A percentile compares a stretch with the other conserved stretches of the same genome.
These are phyloP conservation scores for Epichloe glyceriae DNA, from an alignment of 2,329 filamentous ascomycete species.

Conservation along the genomic window DNA sequence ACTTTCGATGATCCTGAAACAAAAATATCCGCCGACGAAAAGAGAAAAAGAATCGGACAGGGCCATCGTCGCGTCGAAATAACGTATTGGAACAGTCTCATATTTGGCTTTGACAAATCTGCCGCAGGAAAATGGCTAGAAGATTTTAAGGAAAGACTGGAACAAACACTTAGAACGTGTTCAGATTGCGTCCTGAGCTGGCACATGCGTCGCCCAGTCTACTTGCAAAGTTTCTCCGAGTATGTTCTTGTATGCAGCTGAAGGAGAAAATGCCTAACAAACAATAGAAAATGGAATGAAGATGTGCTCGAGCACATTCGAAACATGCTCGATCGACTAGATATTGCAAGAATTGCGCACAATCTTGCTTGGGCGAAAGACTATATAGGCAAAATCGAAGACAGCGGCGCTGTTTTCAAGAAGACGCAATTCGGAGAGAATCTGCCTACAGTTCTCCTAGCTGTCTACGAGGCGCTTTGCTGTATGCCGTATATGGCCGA, in stretches of 20 bases:
- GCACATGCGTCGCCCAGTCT: slow-evolving; percentile 53
- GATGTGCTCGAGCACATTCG: slow-evolving; percentile 38
- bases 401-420: slow-evolving; percentile 32
- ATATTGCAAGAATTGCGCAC: slow-evolving; percentile 46
- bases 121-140: slow-evolving; percentile 45
- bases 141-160: slow-evolving; percentile 45
- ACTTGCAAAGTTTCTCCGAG: slow-evolving; percentile 50
- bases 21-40: slow-evolving; percentile 36
- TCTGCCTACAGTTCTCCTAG: slow-evolving; percentile 52
- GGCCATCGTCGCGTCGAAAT: slow-evolving; percentile 43
- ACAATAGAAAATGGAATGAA: slow-evolving; percentile 31
- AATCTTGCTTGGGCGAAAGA: slow-evolving; percentile 45
- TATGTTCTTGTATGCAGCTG: slow-evolving; percentile 17
- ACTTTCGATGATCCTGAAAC: slow-evolving; percentile 34
- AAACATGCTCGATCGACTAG: slow-evolving; percentile 43
- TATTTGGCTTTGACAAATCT: slow-evolving; percentile 53
- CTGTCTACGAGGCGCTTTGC: slow-evolving; percentile 79
- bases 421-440: slow-evolving; percentile 33
- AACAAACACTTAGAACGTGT: slow-evolving; percentile 48
- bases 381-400: slow-evolving; percentile 40
- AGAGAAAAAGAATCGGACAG: slow-evolving; percentile 39
- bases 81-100: slow-evolving; percentile 54
- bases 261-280: slow-evolving; percentile 10
- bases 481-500: slow-evolving; percentile 61
- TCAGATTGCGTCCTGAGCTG: slow-evolving; percentile 61